Conservation (phyloP, 768 basidiomycete genomes). For the Suillus hirtellus region DNA sequence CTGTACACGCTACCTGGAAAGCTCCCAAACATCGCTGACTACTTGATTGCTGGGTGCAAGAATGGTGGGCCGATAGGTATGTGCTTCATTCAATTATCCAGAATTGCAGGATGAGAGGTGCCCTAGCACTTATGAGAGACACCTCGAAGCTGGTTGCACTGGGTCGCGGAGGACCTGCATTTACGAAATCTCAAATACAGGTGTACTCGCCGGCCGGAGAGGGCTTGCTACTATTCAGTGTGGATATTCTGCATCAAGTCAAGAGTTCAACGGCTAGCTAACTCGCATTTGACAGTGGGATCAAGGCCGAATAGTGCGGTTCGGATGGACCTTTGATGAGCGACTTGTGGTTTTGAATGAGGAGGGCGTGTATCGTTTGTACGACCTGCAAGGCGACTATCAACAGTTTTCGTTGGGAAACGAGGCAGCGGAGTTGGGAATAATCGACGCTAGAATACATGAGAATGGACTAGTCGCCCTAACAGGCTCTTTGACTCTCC, state of each 20-base stretch:
- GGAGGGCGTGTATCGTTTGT: conserved; percentile 88
- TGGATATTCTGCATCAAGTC: conserved; percentile 43
- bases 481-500: conserved; percentile 68
- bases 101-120: conserved; percentile 6
- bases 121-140: conserved; percentile 84
- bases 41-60: conserved; percentile 76
- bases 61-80: conserved; percentile 89
- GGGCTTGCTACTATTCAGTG: conserved; percentile 65
- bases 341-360: conserved; percentile 84
- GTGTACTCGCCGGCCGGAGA: conserved; percentile 87
- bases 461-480: conserved; percentile 87
- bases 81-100: conserved; percentile 19
- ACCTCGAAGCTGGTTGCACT: conserved; percentile 75
- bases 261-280: conserved; percentile 11
- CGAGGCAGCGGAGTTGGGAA: conserved; percentile 79
- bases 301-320: conserved; percentile 75
- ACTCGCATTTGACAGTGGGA: conserved; percentile 72
- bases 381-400: conserved; percentile 86
- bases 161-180: conserved; percentile 52
- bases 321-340: conserved; percentile 86
- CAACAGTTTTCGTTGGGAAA: conserved; percentile 80
- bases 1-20: conserved; percentile 83
- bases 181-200: conserved; percentile 81
- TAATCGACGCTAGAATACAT: conserved; percentile 84
- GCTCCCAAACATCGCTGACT: conserved; percentile 76